phyloP scores from a whole-genome alignment of 371 early-diverging fungal genomes.

The Circinella umbellata region DNA sequence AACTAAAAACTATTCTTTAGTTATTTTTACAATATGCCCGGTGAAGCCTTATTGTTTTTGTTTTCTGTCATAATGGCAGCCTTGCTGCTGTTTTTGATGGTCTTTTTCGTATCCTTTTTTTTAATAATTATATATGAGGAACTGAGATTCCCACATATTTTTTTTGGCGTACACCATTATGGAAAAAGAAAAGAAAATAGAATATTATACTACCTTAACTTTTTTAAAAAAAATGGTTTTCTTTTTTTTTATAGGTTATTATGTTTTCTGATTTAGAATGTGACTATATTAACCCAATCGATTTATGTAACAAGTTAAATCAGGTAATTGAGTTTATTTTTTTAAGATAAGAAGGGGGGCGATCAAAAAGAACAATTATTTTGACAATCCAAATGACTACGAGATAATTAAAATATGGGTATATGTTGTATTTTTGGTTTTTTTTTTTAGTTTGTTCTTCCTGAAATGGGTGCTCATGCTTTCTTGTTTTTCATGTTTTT shows the following conservation, averaged over 20 bases:
- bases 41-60: constrained; percentile 82
- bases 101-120: constrained; percentile 79
- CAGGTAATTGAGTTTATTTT: constrained; percentile 59
- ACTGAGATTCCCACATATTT: background rate
- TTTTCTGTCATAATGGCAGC: constrained; percentile 92
- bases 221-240: background rate
- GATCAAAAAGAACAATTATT: too few species aligned
- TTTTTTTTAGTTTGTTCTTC: constrained; percentile 83
- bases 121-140: background rate
- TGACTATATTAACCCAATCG: constrained; percentile 98
- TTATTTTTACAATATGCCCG: constrained; percentile 53
- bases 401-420: background rate
- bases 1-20: too few species aligned
- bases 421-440: background rate
- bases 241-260: constrained; percentile 68
- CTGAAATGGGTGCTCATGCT: constrained; percentile 87
- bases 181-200: too few species aligned
- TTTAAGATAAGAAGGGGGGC: too few species aligned
- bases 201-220: background rate
- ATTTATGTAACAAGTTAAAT: constrained; percentile 94
- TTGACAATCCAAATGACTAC: background rate
- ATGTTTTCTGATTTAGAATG: constrained; percentile 94
- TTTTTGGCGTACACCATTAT: too few species aligned
- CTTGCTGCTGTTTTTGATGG: constrained; percentile 88
- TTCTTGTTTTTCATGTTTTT: constrained; percentile 84